phyloP scores from a whole-genome alignment of 2,329 filamentous ascomycete genomes.

The Phaeosphaeria sp. region DNA sequence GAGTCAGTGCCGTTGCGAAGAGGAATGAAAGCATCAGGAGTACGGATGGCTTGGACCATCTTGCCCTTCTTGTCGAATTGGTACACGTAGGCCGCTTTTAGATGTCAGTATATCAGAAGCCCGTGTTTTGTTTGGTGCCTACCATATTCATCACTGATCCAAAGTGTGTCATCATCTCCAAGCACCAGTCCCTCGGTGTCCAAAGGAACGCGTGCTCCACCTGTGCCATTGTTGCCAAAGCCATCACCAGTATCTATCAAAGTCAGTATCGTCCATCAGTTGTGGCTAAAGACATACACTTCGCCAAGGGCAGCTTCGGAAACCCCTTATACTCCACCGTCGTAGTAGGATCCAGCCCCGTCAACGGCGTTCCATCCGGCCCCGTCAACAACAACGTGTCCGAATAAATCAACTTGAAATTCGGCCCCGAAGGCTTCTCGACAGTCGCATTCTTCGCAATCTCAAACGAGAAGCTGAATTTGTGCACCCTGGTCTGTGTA shows the following conservation, averaged over 20 bases:
- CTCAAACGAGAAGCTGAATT: slow-evolving; percentile 67
- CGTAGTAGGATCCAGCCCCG: slow-evolving; percentile 39
- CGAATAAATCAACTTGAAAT: slow-evolving; percentile 67
- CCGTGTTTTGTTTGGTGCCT: background rate
- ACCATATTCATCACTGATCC: slow-evolving; percentile 65
- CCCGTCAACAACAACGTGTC: slow-evolving; percentile 71
- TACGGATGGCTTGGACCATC: slow-evolving; percentile 69
- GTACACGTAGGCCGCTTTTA: slow-evolving; percentile 70
- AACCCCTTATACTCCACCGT: slow-evolving; percentile 62
- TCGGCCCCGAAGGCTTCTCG: slow-evolving; percentile 62
- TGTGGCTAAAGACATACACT: slow-evolving; percentile 46
- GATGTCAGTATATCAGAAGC: background rate
- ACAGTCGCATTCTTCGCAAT: slow-evolving; percentile 60
- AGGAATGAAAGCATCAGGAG: slow-evolving; percentile 70
- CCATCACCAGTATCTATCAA: slow-evolving; percentile 65
- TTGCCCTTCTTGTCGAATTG: slow-evolving; percentile 65
- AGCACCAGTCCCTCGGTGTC: slow-evolving; percentile 73
- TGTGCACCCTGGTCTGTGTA: slow-evolving; percentile 72
- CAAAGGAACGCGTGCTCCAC: slow-evolving; percentile 65
- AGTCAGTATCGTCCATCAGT: background rate
- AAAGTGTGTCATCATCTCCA: slow-evolving; percentile 67
- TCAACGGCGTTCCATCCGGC: slow-evolving; percentile 67
- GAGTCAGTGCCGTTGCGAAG: slow-evolving; percentile 65
- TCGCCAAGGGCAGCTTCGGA: slow-evolving; percentile 67
- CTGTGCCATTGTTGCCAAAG: slow-evolving; percentile 67